Base-by-base conservation (phyloP, 1,284 basidiomycete genomes). In the Ceratobasidium sp. region DNA sequence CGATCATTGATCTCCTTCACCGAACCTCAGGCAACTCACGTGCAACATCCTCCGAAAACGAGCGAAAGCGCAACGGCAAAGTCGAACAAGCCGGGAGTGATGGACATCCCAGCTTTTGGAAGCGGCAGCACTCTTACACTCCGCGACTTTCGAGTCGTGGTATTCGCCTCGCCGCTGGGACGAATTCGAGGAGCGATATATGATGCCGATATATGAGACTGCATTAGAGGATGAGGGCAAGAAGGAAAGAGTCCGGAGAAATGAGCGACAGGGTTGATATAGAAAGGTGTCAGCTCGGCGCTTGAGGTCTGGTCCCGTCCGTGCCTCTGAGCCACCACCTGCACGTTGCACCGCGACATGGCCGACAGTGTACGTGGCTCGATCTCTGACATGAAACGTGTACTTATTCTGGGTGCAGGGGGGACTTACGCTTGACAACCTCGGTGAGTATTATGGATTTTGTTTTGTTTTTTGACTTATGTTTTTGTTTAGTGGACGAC, bases 31-130 rank as follows among this genome's bases (percentile, higher is more conserved):
- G 45, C 45, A 28, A 87, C 90, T 76, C 84, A 92, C 92, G 91
- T 87, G 88, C 94, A 95, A 80, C 94, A 95, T 10, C 93, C 93
- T 56, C 93, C 93, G 80, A 94, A 88, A 3, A 94, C 90, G 77
- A 93, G 86, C 13, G 86, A 86, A 20, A 92, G 71, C 56, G 84
- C 82, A 56, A 83, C 77, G 3, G 80, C 66, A 82, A 84, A 85
- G 76, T 85, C 85, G 49, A 80, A 77, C 28, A 80, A 77, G 5
- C 78, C 74, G 11, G 58, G 69, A 7, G 69, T 45, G 49, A 68
- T 28, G 51, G 51, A 23, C 23, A 23, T 23, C n/a, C n/a, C n/a
- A 10, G 26, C 28, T 31, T n/a, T 54, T 4, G 69, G 37, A 17
- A 63, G 39, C 45, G 69, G 39, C 28, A 68, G 35, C 23, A 28